These are phyloP conservation scores for Quillaja saponaria DNA, from an alignment of 306 rosid species.

Conservation along the genomic window DNA sequence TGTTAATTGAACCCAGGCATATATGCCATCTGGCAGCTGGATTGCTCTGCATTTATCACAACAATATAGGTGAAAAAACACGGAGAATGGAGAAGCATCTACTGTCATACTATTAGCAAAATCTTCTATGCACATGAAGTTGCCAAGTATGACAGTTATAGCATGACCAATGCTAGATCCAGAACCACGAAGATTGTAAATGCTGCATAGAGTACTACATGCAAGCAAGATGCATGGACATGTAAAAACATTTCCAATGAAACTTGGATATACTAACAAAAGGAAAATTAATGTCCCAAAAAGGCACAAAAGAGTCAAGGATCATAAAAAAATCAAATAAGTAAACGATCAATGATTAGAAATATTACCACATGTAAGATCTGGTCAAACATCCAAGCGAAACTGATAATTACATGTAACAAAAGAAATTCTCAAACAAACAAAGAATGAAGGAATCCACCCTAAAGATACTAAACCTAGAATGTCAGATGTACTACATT, in stretches of 20 bases:
- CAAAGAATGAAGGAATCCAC: constrained; percentile 20
- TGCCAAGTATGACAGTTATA: not conserved
- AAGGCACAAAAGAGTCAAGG: not conserved
- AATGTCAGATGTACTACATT: too few relatives aligned
- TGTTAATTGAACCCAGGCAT: constrained; percentile 86
- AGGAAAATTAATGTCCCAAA: too few relatives aligned
- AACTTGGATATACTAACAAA: not conserved
- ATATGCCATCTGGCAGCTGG: constrained; percentile 97
- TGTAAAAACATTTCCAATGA: too few relatives aligned
- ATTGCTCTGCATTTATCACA: constrained; percentile 65
- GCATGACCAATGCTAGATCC: not conserved
- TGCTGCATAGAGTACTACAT: too few relatives aligned
- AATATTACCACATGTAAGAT: too few relatives aligned
- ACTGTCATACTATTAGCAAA: not conserved
- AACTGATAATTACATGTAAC: not conserved
- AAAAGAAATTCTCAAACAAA: constrained; percentile 12
- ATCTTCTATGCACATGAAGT: not conserved
- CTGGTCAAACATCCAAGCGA: too few relatives aligned
- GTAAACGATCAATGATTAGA: too few relatives aligned
- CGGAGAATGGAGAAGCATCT: not conserved
- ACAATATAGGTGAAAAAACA: constrained; percentile 9
- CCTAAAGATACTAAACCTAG: constrained; percentile 24
- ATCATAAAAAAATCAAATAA: not conserved
- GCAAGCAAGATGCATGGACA: not conserved
- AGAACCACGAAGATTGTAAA: not conserved